Percentiles rank a stretch among this genome's conserved stretches.
phyloP scores from a whole-genome alignment of 129 eudicot genomes.

The Solidago caesia region DNA sequence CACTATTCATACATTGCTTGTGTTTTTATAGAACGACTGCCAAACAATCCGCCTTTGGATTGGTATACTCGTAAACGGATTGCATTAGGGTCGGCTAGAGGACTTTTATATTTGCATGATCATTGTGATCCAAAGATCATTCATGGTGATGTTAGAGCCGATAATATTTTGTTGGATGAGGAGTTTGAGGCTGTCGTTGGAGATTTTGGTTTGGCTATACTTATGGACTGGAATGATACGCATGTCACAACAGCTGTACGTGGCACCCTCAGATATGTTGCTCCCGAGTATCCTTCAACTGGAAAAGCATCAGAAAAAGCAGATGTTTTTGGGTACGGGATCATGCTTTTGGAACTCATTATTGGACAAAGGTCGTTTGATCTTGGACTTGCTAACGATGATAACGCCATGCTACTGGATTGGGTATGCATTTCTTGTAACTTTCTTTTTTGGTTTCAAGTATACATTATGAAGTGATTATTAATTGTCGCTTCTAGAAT shows the following conservation, averaged over 20 bases:
- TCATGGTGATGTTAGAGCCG: constrained; percentile 78
- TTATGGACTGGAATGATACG: constrained; percentile 76
- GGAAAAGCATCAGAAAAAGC: constrained; percentile 76
- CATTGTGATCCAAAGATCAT: constrained; percentile 76
- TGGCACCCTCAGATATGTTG: constrained; percentile 58
- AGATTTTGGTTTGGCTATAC: constrained; percentile 76
- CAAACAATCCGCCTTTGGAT: constrained; percentile 31
- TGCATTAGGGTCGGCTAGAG: constrained; percentile 73
- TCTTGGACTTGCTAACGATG: constrained; percentile 69
- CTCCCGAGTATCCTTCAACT: constrained; percentile 52
- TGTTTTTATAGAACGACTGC: no score
- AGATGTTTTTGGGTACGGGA: constrained; percentile 84
- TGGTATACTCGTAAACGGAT: constrained; percentile 63
- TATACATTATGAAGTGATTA: no score
- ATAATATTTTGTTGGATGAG: constrained; percentile 76
- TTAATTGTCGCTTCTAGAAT: no score
- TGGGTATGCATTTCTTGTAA: constrained; percentile 44
- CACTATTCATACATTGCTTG: no score
- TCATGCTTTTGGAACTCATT: constrained; percentile 82
- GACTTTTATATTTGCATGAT: constrained; percentile 73
- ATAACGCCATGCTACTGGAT: constrained; percentile 64
- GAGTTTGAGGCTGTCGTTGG: constrained; percentile 76
- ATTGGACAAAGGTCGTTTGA: constrained; percentile 79
- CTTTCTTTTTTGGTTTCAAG: not conserved
- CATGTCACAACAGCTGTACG: constrained; percentile 85